These are phyloP conservation scores for Fusarium buharicum DNA, from an alignment of 2,329 filamentous ascomycete genomes.

Conservation along the genomic window DNA sequence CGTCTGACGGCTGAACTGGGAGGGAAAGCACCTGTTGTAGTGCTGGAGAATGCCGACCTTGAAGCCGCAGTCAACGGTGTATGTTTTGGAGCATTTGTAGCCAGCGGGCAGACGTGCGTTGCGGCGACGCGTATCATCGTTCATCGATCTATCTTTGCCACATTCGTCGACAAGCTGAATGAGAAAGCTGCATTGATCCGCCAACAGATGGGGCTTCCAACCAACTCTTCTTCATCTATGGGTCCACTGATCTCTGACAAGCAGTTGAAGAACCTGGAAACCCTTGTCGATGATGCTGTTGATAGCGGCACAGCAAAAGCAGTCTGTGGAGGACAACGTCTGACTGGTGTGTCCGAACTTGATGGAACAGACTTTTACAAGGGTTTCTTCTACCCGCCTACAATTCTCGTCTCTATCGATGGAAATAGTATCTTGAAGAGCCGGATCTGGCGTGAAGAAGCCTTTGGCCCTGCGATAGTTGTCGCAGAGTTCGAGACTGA, in stretches of 20 bases:
- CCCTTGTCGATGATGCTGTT: conserved; percentile 72
- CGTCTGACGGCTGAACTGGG: conserved; percentile 77
- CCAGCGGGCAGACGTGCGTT: conserved; percentile 69
- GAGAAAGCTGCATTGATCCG: conserved; percentile 68
- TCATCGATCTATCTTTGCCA: conserved; percentile 72
- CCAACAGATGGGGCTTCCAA: conserved; percentile 66
- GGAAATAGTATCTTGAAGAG: conserved; percentile 71
- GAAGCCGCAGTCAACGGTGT: conserved; percentile 75
- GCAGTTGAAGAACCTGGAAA: conserved; percentile 74
- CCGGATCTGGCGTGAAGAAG: conserved; percentile 81
- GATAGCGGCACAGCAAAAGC: conserved; percentile 55
- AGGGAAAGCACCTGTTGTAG: conserved; percentile 75
- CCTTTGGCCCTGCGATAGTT: conserved; percentile 83
- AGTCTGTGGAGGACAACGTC: conserved; percentile 59
- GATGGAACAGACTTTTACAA: conserved; percentile 63
- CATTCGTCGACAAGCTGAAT: conserved; percentile 72
- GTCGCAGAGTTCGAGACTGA: conserved; percentile 80
- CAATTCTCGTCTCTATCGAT: conserved; percentile 69
- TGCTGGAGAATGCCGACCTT: conserved; percentile 73
- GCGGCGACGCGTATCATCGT: conserved; percentile 81
- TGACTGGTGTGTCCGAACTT: conserved; percentile 59
- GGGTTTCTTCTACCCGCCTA: conserved; percentile 83
- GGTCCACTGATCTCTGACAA: conserved; percentile 70
- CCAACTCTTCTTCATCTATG: conserved; percentile 68
- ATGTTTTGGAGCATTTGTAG: conserved; percentile 67